These are phyloP conservation scores for Tubosaeta sp. DNA, from an alignment of 768 basidiomycete species.

Conservation along the genomic window DNA sequence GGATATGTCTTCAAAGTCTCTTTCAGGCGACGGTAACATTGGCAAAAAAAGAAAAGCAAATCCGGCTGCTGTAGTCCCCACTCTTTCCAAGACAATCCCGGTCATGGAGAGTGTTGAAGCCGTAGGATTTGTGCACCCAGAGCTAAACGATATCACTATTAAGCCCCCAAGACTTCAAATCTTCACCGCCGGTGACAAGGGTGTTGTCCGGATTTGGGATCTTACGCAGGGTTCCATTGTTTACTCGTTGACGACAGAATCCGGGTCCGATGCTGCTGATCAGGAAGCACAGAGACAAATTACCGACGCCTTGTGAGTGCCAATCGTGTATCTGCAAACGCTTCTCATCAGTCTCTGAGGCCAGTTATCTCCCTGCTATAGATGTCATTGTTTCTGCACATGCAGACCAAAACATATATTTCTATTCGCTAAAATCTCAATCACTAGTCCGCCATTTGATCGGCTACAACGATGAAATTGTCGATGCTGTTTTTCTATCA, in stretches of 20 bases:
- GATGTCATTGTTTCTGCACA: slow-evolving; percentile 78
- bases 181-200: slow-evolving; percentile 91
- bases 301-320: slow-evolving; percentile 70
- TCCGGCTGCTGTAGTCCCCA: slow-evolving; percentile 46
- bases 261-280: slow-evolving; percentile 35
- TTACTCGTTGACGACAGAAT: slow-evolving; percentile 49
- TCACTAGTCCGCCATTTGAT: slow-evolving; percentile 76
- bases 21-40: slow-evolving; percentile 5
- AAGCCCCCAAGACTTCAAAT: slow-evolving; percentile 49
- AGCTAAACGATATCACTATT: slow-evolving; percentile 39
- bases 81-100: slow-evolving; percentile 74
- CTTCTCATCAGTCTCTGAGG: slow-evolving; percentile 15
- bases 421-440: slow-evolving; percentile 72
- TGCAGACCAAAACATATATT: slow-evolving; percentile 95
- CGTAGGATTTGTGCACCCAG: slow-evolving; percentile 62
- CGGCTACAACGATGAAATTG: slow-evolving; percentile 98
- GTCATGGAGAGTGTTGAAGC: slow-evolving; percentile 85
- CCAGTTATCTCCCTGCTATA: slow-evolving; percentile 63
- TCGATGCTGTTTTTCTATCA: slow-evolving; percentile 80
- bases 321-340: not conserved
- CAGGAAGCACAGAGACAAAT: slow-evolving; percentile 86
- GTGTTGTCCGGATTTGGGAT: slow-evolving; percentile 83
- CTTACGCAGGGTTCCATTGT: slow-evolving; percentile 59
- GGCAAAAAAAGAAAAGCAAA: slow-evolving; percentile 40
- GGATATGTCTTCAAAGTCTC: slow-evolving; percentile 52